Base-by-base conservation (phyloP, 768 basidiomycete species). In the Clitopilus passeckerianus region DNA sequence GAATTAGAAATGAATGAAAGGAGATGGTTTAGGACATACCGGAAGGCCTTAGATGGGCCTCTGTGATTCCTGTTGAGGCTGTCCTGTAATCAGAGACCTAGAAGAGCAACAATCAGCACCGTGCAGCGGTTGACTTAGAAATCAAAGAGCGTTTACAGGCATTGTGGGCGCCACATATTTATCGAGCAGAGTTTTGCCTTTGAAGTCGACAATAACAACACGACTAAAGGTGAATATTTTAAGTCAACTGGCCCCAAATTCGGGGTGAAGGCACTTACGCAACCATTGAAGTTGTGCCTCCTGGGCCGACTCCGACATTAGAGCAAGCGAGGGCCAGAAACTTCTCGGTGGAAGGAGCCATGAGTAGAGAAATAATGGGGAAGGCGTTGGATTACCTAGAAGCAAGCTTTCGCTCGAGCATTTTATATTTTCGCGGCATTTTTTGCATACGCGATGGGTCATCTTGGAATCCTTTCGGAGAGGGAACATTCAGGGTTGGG, bases 211-310 rank as follows among this genome's bases (percentile, higher is more conserved):
- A 30, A 86, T 69, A 34, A 83, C 79, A 18, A 80, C 75, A 9
- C 77, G 78, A 27, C 80, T 81, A 46, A 16, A 61, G 34, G 52
- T 54, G 53, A 34, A 27, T 30, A 37, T 33, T 22, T 18, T 43
- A 46, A 53, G 53, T 54, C 27, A 15, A 18, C 43, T 34, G 34
- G 37, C 10, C 10, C 12, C 35, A 60, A 8, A 58, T 24, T 50
- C 24, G 43, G 55, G 35, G 23, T 57, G 33, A 57, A 56, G 34
- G 14, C 44, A 79, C 87, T 62, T 75, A 91, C 91, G 90, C 91
- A 34, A 93, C 77, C 86, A 93, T 89, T 37, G 86, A 82, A 1
- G 91, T 93, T 15, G 87, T 87, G 6, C 91, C 91, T 2, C 90
- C 90, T 16, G 88, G 86, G 27, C 90, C 90, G 35, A 89, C 86